These are phyloP conservation scores for Picea sitchensis DNA, from an alignment of 75 land plant species.

Conservation along the genomic window DNA sequence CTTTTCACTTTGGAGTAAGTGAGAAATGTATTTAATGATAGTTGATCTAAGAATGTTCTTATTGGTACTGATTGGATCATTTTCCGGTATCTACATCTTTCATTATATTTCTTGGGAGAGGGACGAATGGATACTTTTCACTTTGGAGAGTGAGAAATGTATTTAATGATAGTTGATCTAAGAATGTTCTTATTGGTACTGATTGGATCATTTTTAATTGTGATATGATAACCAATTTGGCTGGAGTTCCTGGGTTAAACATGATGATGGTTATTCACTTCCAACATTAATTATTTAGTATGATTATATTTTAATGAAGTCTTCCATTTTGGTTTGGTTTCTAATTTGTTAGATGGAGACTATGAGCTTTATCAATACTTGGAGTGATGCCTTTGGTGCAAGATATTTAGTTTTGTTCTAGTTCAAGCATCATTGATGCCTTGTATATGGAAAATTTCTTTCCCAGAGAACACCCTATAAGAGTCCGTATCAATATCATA, in stretches of 20 bases:
- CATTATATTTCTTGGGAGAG: background rate
- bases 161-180: background rate
- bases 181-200: background rate
- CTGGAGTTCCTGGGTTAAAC: conserved; percentile 59
- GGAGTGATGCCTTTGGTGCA: no score
- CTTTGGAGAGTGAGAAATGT: background rate
- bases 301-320: background rate
- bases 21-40: background rate
- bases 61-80: background rate
- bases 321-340: no score
- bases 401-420: no score
- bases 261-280: conserved; percentile 1
- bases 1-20: background rate
- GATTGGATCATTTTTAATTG: background rate
- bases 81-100: background rate
- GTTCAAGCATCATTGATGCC: no score
- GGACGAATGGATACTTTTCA: background rate
- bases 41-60: background rate
- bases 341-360: no score
- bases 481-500: no score
- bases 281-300: background rate
- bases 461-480: no score
- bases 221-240: background rate
- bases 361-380: no score
- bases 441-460: no score